These are phyloP conservation scores for Colletotrichum camelliae DNA, from an alignment of 2,329 filamentous ascomycete genomes.

Conservation along the genomic window DNA sequence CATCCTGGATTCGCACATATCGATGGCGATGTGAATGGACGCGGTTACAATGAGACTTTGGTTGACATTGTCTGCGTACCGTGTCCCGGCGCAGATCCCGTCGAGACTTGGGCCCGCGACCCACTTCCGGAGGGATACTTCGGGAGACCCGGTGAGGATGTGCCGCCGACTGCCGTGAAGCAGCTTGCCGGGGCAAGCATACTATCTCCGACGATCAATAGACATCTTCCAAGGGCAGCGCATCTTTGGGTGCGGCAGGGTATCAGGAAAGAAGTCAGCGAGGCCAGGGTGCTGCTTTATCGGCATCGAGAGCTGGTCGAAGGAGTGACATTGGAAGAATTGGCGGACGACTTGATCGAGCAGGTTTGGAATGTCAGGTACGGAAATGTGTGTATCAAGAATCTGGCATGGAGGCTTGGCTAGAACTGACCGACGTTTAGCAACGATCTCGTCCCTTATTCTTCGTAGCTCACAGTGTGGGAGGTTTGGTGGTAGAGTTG, in stretches of 20 bases:
- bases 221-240: conserved; percentile 30
- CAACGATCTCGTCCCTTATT: conserved; percentile 55
- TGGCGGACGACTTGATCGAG: conserved; percentile 53
- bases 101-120: conserved; percentile 59
- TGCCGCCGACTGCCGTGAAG: conserved; percentile 27
- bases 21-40: conserved; percentile 46
- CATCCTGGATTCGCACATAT: conserved; percentile 46
- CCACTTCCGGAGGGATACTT: conserved; percentile 54
- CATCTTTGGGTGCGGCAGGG: conserved; percentile 60
- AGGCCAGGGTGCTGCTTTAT: conserved; percentile 57
- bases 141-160: conserved; percentile 33
- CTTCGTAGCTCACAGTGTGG: conserved; percentile 66
- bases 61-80: conserved; percentile 61
- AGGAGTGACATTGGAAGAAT: conserved; percentile 44
- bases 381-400: conserved; percentile 29
- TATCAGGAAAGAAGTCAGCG: conserved; percentile 51
- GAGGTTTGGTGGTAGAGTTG: conserved; percentile 64
- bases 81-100: conserved; percentile 56
- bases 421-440: not conserved
- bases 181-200: conserved; percentile 31
- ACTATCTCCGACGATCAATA: conserved; percentile 3
- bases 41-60: conserved; percentile 56
- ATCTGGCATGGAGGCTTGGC: not conserved
- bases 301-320: conserved; percentile 49
- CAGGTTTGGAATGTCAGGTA: conserved; percentile 42